Base-by-base conservation (phyloP, 257 asterid species). In the Plantago ovata region DNA sequence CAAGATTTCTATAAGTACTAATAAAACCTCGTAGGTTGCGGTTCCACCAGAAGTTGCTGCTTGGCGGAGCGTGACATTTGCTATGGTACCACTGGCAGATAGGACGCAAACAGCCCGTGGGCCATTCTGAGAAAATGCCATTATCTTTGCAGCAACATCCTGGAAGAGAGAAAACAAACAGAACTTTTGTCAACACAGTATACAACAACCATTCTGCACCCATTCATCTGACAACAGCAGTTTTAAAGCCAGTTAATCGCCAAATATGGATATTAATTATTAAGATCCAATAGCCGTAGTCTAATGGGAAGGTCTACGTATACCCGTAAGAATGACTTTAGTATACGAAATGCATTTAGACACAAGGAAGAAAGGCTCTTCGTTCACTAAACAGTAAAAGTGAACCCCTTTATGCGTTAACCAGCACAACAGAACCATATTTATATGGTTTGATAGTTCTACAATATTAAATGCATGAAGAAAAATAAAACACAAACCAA, bases 31-130 rank as follows among this genome's bases (percentile, higher is more conserved):
- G 9, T 75, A 74, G 46, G 86, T 84, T 22, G 83, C 86, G 9
- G 84, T 79, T 73, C 84, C 90, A 13, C 86, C 94, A 15, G 81
- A 79, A 1, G 84, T 62, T 23, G 82, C 75, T 58, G 84, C 63
- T 63, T 75, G 84, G 50, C 77, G 74, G 63, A 86, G 81, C 0
- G 87, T 74, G 65, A 79, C 86, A 12, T 65, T 72, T 7, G 95
- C 82, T 58, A 86, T 46, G 38, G 69, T 75, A 45, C 95, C 95
- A 63, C 14, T 72, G 10, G 83, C 85, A 53, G 90, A 77, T 8
- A 86, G 55, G 68, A 86, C 74, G 45, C 81, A 69, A 68, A 84
- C 80, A 12, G 83, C 66, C 64, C 79, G 72, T 14, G 86, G 76
- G n/a, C 80, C 76, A 39, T 77, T 70, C 57, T 76, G 82, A 60